Base-by-base conservation (phyloP, 2,329 filamentous ascomycete species). In the Nemania sp. region DNA sequence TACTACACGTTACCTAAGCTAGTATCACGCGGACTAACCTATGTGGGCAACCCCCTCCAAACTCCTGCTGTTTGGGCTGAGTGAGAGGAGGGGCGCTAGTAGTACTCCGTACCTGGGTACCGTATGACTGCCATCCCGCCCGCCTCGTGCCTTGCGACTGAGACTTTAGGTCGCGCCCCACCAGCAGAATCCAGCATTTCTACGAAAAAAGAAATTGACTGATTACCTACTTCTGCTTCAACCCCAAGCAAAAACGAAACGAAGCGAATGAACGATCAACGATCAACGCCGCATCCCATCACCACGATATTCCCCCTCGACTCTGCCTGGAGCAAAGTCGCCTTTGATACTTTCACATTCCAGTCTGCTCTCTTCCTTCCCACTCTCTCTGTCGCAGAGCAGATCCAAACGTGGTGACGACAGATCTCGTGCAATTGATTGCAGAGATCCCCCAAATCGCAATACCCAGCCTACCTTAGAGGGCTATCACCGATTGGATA, bases 271-370 rank as follows among this genome's bases (percentile, higher is more conserved):
- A 5, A 19, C 17, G 20, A 17, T 39, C 15, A 12, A 22, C 17
- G 5, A 9, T n/a, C 34, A 22, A 39, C 34, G 12, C 33, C 14
- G 5, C 15, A 19, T 39, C 34, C n/a, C 11, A 11, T 22, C 34
- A n/a, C n/a, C n/a, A n/a, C n/a, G n/a, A n/a, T n/a, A 28, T 28
- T 14, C n/a, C 28, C 28, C 28, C 9, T 26, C 22, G 39, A 41
- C 39, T 41, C 22, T 41, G 39, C 39, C 39, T 41, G 39, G 39
- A 3, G 39, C 39, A 41, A 41, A 41, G 39, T 15, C 39, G 14
- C 19, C 22, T 41, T 20, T 41, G 24, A n/a, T 41, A 41, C n/a
- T 26, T 41, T 9, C 22, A 26, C n/a, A n/a, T 41, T n/a, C 23
- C 26, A 28, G 6, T 28, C 26, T 28, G 26, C 37, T 5, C 15